These are phyloP conservation scores for Chrysanthemum lavandulifolium DNA, from an alignment of 129 eudicot species.

Conservation along the genomic window DNA sequence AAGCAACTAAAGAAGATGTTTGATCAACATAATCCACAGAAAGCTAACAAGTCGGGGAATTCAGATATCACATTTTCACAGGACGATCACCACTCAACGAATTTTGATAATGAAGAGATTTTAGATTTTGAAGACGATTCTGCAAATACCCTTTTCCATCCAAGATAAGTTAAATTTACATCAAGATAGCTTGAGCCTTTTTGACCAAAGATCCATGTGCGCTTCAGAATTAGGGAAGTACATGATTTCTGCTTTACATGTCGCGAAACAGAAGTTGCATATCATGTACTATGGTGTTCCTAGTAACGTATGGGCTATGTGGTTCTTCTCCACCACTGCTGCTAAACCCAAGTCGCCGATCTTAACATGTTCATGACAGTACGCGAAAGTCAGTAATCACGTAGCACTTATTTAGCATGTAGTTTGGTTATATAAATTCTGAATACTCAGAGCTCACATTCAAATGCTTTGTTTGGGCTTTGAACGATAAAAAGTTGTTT, in stretches of 20 bases:
- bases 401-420: neutral
- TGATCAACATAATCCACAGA: constrained; percentile 46
- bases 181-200: constrained; percentile 16
- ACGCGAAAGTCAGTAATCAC: neutral
- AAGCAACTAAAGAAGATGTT: constrained; percentile 57
- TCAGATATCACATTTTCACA: constrained; percentile 27
- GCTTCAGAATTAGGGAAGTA: constrained; percentile 6
- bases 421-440: too few species aligned
- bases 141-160: constrained; percentile 32
- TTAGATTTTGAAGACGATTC: constrained; percentile 32
- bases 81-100: constrained; percentile 13
- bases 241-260: constrained; percentile 21
- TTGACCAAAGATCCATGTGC: constrained; percentile 11
- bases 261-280: constrained; percentile 21
- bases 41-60: constrained; percentile 28
- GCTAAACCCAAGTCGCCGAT: constrained; percentile 81
- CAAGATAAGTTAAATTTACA: constrained; percentile 40
- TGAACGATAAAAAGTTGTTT: too few species aligned
- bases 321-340: constrained; percentile 70
- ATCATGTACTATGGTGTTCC: constrained; percentile 82
- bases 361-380: constrained; percentile 49
- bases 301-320: constrained; percentile 61
- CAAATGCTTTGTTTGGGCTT: too few species aligned
- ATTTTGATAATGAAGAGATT: constrained; percentile 27
- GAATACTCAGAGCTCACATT: too few species aligned